A percentile compares a stretch with the other conserved stretches of the same genome.
Conservation (phyloP, 352 stramenopile genomes). For the Phytophthora sp. region DNA sequence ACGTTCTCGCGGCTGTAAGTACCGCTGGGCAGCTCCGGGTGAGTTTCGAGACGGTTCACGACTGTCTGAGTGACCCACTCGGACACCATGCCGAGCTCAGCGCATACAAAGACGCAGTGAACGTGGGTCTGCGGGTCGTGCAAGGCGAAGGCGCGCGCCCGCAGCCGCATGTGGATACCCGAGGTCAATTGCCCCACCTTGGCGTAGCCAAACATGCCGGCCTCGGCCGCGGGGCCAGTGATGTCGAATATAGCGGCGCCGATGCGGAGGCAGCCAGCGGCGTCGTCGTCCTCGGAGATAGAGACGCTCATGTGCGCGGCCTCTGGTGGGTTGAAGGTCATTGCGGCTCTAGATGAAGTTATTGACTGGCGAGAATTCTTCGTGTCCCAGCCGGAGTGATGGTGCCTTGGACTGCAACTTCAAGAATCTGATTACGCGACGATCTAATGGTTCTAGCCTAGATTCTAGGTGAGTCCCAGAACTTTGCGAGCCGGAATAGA, state of each 20-base stretch:
- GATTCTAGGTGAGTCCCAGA: too few species aligned
- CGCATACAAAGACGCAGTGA: conserved; percentile 84
- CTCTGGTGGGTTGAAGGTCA: conserved; percentile 2
- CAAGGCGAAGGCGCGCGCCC: conserved; percentile 85
- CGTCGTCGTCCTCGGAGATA: conserved; percentile 11
- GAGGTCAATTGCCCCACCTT: conserved; percentile 76
- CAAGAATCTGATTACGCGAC: conserved; percentile 26
- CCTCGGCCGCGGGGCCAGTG: conserved; percentile 80
- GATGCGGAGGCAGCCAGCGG: conserved; percentile 49
- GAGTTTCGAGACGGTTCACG: conserved; percentile 55
- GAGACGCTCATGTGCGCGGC: conserved; percentile 26
- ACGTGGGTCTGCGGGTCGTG: conserved; percentile 36
- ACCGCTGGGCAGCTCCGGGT: conserved; percentile 47
- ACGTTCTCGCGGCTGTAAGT: conserved; percentile 80
- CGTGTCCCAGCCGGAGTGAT: conserved; percentile 22
- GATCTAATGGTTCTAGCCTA: not conserved
- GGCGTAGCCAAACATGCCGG: conserved; percentile 91
- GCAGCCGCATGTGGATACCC: conserved; percentile 88
- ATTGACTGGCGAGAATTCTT: not conserved
- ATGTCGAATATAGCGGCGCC: conserved; percentile 87
- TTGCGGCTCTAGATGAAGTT: conserved; percentile 7
- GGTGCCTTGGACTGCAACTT: conserved; percentile 29
- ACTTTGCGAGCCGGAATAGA: too few species aligned
- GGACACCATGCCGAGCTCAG: conserved; percentile 91
- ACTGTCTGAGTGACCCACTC: conserved; percentile 90